phyloP scores from a whole-genome alignment of 768 basidiomycete genomes.

The Lactarius indigo region DNA sequence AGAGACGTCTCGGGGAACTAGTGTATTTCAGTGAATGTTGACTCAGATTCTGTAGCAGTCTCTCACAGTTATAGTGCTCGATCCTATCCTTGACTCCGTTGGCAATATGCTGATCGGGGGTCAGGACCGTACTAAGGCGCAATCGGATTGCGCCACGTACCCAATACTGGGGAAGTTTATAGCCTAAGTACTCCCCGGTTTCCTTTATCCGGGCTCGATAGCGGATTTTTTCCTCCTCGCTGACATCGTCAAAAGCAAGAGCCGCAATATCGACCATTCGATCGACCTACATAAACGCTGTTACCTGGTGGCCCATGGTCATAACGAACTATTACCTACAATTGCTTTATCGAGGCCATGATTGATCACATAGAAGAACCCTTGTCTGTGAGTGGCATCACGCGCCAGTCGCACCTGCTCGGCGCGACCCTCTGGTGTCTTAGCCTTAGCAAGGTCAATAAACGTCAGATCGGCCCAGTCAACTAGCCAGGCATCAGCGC shows the following conservation, averaged over 20 bases:
- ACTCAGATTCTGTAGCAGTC: not conserved
- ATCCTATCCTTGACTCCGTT: slow-evolving; percentile 61
- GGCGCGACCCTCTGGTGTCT: slow-evolving; percentile 33
- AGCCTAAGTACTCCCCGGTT: slow-evolving; percentile 51
- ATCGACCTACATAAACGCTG: slow-evolving; percentile 22
- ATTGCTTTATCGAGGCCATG: slow-evolving; percentile 44
- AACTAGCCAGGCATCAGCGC: slow-evolving; percentile 27
- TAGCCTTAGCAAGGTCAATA: slow-evolving; percentile 34
- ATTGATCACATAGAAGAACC: slow-evolving; percentile 49
- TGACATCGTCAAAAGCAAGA: slow-evolving; percentile 34
- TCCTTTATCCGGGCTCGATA: slow-evolving; percentile 36
- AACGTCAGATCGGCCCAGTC: slow-evolving; percentile 37
- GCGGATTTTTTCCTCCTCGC: slow-evolving; percentile 34
- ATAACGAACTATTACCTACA: slow-evolving; percentile 29
- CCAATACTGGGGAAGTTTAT: slow-evolving; percentile 54
- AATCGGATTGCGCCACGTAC: slow-evolving; percentile 31
- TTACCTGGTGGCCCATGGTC: not conserved
- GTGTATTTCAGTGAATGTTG: not conserved
- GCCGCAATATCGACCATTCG: slow-evolving; percentile 38
- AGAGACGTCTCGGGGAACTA: slow-evolving; percentile 50
- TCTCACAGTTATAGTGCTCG: slow-evolving; percentile 60
- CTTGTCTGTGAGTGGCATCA: slow-evolving; percentile 34
- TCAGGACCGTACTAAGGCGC: not conserved
- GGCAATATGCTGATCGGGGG: slow-evolving; percentile 49
- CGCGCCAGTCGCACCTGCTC: slow-evolving; percentile 33